Base-by-base conservation (phyloP, 192 early-diverging fungal genomes). In the Kappamyces sp. region DNA sequence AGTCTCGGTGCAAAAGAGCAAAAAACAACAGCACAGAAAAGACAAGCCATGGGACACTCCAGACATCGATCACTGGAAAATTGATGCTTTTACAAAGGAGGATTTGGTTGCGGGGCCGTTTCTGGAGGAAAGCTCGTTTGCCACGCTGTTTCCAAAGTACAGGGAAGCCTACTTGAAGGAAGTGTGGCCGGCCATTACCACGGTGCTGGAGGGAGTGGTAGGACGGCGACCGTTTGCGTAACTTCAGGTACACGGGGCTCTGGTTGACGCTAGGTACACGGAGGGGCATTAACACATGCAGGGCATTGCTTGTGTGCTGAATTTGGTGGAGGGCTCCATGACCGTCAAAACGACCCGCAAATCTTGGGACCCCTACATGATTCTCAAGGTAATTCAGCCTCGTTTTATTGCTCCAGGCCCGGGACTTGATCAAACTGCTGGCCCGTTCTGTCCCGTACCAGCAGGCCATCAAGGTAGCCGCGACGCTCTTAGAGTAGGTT, bases 111-210 rank as follows among this genome's bases (percentile, higher is more conserved):
- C 81, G 65, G 54, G 73, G 1, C 78, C 89, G 13, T 87, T 99
- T 48, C 77, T 87, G 35, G 96, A 99, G 66, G 96, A 97, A 67
- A 93, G 90, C 5, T 90, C 89, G 2, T 99, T 99, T 75, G 93
- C 94, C 6, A 94, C 92, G 3, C 69, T 99, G 68, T 99, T 99
- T 60, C 96, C 96, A 34, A 97, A 97, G 77, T 99, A 99, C 78
- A 83, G 93, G 60, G 94, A 99, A 78, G 78, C 82, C 60, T 99
- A 97, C 64, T 67, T 99, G 55, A 84, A 78, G 55, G 90, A 96
- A 69, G 75, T 89, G 7, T 97, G 94, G 94, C 87, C 90, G 8
- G 86, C 88, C 49, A 87, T 91, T 37, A 94, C 88, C 33, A 72
- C 77, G 54, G 76, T 85, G 0, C 74, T 99, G 3, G 90, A 93